Conservation (phyloP, 2,329 filamentous ascomycete species). For the Xylaria sp. region DNA sequence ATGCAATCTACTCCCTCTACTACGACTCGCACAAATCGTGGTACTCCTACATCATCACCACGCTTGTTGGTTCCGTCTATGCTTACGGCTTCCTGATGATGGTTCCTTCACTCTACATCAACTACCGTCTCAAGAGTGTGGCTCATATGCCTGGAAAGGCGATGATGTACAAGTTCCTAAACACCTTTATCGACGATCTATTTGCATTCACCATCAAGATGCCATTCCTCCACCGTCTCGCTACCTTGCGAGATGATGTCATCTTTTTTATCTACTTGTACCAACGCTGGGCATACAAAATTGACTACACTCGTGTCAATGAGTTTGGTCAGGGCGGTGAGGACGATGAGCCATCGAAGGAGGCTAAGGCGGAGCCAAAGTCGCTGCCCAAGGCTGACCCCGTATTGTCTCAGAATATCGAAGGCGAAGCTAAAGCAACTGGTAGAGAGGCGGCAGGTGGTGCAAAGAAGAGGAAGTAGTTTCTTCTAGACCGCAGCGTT, state of each 20-base stretch:
- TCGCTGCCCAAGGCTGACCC: conserved; percentile 46
- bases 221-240: conserved; percentile 91
- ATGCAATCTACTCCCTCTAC: conserved; percentile 88
- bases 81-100: conserved; percentile 99
- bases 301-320: conserved; percentile 92
- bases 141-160: conserved; percentile 97
- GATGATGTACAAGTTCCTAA: conserved; percentile 98
- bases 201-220: conserved; percentile 99
- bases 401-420: conserved; percentile 47
- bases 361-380: conserved; percentile 55
- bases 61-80: conserved; percentile 94
- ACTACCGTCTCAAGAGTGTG: conserved; percentile 94
- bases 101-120: conserved; percentile 97
- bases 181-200: conserved; percentile 98
- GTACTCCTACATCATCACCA: conserved; percentile 96
- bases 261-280: conserved; percentile 99
- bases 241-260: conserved; percentile 92
- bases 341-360: conserved; percentile 67
- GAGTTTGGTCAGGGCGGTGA: conserved; percentile 99
- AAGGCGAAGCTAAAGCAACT: conserved; percentile 58
- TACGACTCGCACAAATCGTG: conserved; percentile 98
- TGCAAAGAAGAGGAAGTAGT: conserved; percentile 61
- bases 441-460: conserved; percentile 62
- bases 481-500: not conserved
- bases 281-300: conserved; percentile 90